Evolutionary conservation across 2,329 filamentous ascomycete species (phyloP).

Genomic region (Colletotrichum destructivum): DNA sequence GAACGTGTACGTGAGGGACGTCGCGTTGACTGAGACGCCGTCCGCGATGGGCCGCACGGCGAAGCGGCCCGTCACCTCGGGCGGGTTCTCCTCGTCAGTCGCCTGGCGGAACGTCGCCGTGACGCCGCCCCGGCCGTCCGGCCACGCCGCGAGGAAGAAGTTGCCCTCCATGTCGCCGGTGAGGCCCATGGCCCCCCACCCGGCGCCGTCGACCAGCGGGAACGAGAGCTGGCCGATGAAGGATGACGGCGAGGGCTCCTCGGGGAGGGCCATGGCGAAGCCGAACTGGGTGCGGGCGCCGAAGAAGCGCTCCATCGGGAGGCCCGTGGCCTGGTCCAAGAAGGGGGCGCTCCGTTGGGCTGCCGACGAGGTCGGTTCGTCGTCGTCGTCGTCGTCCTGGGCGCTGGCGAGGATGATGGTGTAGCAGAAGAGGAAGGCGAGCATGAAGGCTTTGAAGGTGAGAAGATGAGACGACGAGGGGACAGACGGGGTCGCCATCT

Average conservation of each 20-base stretch:
- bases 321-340: conserved; percentile 52
- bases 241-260: conserved; percentile 50
- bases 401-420: conserved; percentile 16
- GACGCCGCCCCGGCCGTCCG: conserved; percentile 55
- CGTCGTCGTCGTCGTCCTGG: conserved; percentile 14
- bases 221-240: conserved; percentile 65
- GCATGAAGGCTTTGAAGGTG: neutral
- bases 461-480: neutral
- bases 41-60: conserved; percentile 56
- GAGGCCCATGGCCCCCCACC: conserved; percentile 63
- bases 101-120: conserved; percentile 61
- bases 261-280: conserved; percentile 60
- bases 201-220: conserved; percentile 55
- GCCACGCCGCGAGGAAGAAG: conserved; percentile 61
- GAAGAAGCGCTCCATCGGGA: conserved; percentile 56
- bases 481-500: neutral
- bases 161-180: conserved; percentile 61
- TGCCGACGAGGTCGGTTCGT: conserved; percentile 38
- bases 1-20: conserved; percentile 62
- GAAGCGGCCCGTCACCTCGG: conserved; percentile 59
- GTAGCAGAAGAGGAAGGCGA: conserved; percentile 8
- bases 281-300: conserved; percentile 56
- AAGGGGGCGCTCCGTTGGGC: conserved; percentile 46
- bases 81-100: conserved; percentile 59
- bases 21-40: conserved; percentile 59